Percentiles rank a stretch among this genome's conserved stretches.
These are phyloP conservation scores for Aspergillus incahuasiensis DNA, from an alignment of 495 filamentous ascomycete species.

Conservation along the genomic window DNA sequence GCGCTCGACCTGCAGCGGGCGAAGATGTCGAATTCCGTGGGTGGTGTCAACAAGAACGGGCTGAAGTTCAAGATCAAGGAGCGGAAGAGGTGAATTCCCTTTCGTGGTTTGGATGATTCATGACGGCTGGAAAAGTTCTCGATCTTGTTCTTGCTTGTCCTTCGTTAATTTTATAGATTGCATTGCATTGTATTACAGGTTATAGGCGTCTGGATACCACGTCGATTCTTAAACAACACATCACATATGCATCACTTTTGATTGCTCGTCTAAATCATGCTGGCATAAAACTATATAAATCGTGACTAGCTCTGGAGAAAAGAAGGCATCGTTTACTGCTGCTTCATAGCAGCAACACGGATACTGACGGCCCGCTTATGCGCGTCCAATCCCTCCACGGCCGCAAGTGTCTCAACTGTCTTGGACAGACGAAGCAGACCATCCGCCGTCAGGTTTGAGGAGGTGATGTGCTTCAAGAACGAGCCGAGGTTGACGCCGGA, in stretches of 20 bases:
- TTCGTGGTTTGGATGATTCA: conserved; percentile 13
- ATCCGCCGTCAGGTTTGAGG: conserved; percentile 78
- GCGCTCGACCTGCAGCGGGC: conserved; percentile 72
- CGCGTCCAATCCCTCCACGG: conserved; percentile 91
- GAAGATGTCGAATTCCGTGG: conserved; percentile 77
- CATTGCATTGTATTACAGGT: conserved; percentile 6
- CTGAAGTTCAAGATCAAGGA: conserved; percentile 78
- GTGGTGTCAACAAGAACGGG: conserved; percentile 75
- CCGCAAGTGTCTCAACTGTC: conserved; percentile 90
- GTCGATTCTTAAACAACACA: neutral
- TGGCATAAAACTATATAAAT: conserved; percentile 1
- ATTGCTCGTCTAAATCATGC: conserved; percentile 8
- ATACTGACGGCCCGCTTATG: conserved; percentile 91
- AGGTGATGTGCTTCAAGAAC: conserved; percentile 95
- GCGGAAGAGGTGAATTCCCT: conserved; percentile 51
- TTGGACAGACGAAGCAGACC: conserved; percentile 76
- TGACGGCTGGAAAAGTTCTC: conserved; percentile 12
- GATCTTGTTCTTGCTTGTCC: neutral
- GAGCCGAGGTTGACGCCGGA: conserved; percentile 93
- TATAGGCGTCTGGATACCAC: conserved; percentile 15
- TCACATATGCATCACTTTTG: conserved; percentile 15
- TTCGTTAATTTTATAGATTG: conserved; percentile 12
- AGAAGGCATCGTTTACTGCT: conserved; percentile 19
- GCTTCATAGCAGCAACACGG: conserved; percentile 61
- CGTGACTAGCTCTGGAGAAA: conserved; percentile 8